phyloP scores from a whole-genome alignment of 352 stramenopile species.

The Blastocystis sp. region DNA sequence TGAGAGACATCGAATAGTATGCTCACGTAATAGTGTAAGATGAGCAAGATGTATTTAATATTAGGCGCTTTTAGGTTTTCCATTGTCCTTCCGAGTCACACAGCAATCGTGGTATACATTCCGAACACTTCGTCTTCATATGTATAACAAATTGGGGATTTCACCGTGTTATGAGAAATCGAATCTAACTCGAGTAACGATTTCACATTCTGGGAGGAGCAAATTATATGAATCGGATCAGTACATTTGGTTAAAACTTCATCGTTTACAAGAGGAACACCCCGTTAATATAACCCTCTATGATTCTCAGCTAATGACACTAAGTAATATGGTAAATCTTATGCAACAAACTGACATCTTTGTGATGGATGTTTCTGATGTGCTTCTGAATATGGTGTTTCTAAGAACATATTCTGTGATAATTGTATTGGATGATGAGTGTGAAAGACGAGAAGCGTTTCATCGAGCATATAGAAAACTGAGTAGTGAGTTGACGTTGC shows the following conservation, averaged over 20 bases:
- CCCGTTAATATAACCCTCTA: neutral
- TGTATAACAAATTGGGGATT: neutral
- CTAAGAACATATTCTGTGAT: neutral
- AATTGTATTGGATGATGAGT: neutral
- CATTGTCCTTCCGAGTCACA: neutral
- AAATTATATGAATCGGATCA: neutral
- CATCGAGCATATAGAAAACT: neutral
- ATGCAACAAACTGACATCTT: neutral
- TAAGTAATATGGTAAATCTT: neutral
- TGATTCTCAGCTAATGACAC: neutral
- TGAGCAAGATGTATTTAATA: neutral
- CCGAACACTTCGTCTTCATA: neutral
- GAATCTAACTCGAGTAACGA: neutral
- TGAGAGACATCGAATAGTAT: neutral
- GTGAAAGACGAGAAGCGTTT: neutral
- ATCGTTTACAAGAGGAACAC: too few species aligned
- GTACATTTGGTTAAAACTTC: too few species aligned
- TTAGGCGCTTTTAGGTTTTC: neutral
- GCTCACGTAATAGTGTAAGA: neutral
- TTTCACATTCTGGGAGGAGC: neutral
- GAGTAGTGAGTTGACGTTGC: neutral
- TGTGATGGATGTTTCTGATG: neutral
- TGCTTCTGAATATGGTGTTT: neutral
- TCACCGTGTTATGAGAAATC: neutral
- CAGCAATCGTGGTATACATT: neutral